Evolutionary conservation across 345 rosid species (phyloP).

Genomic region (Gossypium ekmanianum): DNA sequence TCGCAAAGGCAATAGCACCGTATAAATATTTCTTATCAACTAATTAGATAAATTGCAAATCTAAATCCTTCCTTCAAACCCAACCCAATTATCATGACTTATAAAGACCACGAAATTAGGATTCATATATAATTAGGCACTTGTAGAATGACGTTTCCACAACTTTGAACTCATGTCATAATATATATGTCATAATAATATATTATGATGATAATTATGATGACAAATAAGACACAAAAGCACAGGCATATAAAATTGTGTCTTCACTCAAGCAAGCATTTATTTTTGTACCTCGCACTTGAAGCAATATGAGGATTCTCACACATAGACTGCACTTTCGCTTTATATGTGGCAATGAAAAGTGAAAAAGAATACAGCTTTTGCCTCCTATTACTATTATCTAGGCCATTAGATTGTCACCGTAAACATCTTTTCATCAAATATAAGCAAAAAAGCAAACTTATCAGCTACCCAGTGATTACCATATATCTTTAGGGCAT

Average conservation of each 20-base stretch:
- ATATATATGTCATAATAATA: too few relatives aligned
- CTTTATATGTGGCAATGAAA: not conserved
- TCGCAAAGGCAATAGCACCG: not conserved
- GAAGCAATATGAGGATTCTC: too few relatives aligned
- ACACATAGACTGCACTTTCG: not conserved
- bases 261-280: too few relatives aligned
- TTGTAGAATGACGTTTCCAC: not conserved
- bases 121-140: not conserved
- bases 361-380: not conserved
- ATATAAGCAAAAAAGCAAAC: not conserved
- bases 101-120: not conserved
- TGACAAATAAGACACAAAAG: too few relatives aligned
- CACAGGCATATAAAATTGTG: too few relatives aligned
- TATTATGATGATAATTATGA: too few relatives aligned
- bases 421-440: not conserved
- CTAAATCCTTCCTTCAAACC: not conserved
- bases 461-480: not conserved
- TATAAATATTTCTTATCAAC: not conserved
- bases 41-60: not conserved
- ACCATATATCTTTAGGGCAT: not conserved
- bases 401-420: not conserved
- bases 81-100: not conserved
- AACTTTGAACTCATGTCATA: not conserved
- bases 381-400: not conserved
- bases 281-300: too few relatives aligned